A percentile compares a stretch with the other conserved stretches of the same genome.
phyloP scores from a whole-genome alignment of 108 stramenopile genomes.

The Cyclotella baltica region DNA sequence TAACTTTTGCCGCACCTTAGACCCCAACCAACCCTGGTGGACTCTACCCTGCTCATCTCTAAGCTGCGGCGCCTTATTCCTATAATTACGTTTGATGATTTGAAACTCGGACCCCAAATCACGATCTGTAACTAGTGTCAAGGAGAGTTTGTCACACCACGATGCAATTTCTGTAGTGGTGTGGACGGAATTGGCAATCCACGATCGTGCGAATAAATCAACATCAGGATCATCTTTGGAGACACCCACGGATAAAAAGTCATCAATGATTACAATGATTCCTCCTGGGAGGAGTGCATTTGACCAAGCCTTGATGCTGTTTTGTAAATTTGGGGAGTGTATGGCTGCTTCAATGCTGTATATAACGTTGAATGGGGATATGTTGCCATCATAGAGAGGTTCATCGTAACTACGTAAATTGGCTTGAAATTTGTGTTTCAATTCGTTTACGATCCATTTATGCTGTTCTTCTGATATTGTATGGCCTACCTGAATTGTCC shows the following conservation, averaged over 20 bases:
- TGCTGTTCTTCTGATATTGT: constrained; percentile 63
- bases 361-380: constrained; percentile 38
- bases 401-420: constrained; percentile 56
- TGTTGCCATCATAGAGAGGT: constrained; percentile 21
- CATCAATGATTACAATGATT: constrained; percentile 61
- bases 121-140: constrained; percentile 49
- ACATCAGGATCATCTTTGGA: constrained; percentile 36
- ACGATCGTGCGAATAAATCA: constrained; percentile 51
- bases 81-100: constrained; percentile 57
- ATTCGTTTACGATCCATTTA: constrained; percentile 41
- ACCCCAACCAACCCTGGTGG: constrained; percentile 70
- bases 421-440: constrained; percentile 57
- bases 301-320: constrained; percentile 54
- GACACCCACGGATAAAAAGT: constrained; percentile 44
- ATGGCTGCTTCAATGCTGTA: constrained; percentile 72
- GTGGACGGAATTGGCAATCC: constrained; percentile 58
- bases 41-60: constrained; percentile 28
- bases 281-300: constrained; percentile 48
- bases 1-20: constrained; percentile 55
- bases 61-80: constrained; percentile 49
- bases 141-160: constrained; percentile 23
- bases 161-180: constrained; percentile 38
- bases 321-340: constrained; percentile 49
- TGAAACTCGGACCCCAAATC: constrained; percentile 55
- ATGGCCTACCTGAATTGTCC: too few species aligned